Base-by-base conservation (phyloP, 345 rosid species). In the Nasturtium officinale region DNA sequence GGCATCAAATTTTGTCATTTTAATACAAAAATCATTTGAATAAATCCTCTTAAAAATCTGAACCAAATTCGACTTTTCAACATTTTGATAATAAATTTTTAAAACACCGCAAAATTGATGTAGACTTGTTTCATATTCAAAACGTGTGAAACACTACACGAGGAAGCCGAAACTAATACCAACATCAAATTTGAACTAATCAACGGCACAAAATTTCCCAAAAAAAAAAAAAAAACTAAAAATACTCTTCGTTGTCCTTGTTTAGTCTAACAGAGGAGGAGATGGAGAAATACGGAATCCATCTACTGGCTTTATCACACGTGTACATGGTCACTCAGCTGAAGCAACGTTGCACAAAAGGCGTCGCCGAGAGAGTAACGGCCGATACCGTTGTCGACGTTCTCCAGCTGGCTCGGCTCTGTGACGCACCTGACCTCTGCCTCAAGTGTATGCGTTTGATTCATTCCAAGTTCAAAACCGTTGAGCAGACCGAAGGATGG, bases 401-500 rank as follows among this genome's bases (percentile, higher is more conserved):
- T 47, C 95, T 94, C 23, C 92, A 94, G 71, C 82, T 94, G 25
- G 89, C 95, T 43, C 79, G 90, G 58, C 91, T 91, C 66, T 94
- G 96, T 76, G 87, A 88, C 72, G 89, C 95, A 33, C 88, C 97
- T n/a, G 91, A 83, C 72, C 92, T 94, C 62, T 79, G 73, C 80
- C 78, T 91, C 80, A 87, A 79, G 78, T 88, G 90, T 74, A 79
- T 87, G 92, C 90, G 82, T 74, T 64, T 87, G 25, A 43, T 87
- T 6, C 64, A 82, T 26, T 56, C 20, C 69, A 76, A 81, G 67
- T 89, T 88, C 83, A 83, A 85, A 50, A 65, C 85, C 32, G 90
- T 89, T 6, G 88, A 87, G 74, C 69, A 74, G 7, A 93, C 92
- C 0, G 97, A 93, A 79, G 98, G 87, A 18, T 93, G 96, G 96